These are phyloP conservation scores for Isabelozyma gotoi DNA, from an alignment of 805 yeast species.

Conservation along the genomic window DNA sequence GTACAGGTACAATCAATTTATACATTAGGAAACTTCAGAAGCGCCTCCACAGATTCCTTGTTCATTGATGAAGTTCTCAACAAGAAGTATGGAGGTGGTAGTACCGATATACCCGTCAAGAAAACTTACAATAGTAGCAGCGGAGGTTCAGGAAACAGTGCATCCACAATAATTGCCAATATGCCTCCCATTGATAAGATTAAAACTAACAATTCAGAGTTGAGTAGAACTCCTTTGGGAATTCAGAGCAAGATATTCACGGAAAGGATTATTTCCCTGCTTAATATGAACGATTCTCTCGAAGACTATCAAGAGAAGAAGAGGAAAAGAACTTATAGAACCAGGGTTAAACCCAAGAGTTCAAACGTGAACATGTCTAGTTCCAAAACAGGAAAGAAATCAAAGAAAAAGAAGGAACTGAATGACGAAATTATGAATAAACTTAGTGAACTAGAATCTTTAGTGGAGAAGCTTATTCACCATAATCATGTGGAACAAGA, in stretches of 20 bases:
- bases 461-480: constrained; percentile 2
- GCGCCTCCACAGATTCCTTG: constrained; percentile 39
- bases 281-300: background rate
- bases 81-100: constrained; percentile 21
- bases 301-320: constrained; percentile 1
- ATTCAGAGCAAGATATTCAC: background rate
- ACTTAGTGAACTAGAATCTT: constrained; percentile 14
- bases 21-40: constrained; percentile 33
- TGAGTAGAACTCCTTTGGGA: background rate
- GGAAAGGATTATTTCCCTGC: background rate
- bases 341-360: background rate
- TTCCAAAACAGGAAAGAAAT: background rate
- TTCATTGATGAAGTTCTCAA: constrained; percentile 34
- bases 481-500: background rate
- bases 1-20: constrained; percentile 30
- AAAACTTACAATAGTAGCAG: background rate
- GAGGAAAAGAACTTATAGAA: constrained; percentile 1
- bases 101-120: background rate
- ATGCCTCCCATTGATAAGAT: constrained; percentile 8
- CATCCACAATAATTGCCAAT: constrained; percentile 1
- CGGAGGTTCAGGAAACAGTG: constrained; percentile 1
- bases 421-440: constrained; percentile 15
- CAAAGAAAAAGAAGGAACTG: constrained; percentile 1
- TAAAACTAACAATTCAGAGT: constrained; percentile 9
- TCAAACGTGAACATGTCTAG: background rate